phyloP scores from a whole-genome alignment of 2,329 filamentous ascomycete genomes.

The Hymenoscyphus fructigenus region DNA sequence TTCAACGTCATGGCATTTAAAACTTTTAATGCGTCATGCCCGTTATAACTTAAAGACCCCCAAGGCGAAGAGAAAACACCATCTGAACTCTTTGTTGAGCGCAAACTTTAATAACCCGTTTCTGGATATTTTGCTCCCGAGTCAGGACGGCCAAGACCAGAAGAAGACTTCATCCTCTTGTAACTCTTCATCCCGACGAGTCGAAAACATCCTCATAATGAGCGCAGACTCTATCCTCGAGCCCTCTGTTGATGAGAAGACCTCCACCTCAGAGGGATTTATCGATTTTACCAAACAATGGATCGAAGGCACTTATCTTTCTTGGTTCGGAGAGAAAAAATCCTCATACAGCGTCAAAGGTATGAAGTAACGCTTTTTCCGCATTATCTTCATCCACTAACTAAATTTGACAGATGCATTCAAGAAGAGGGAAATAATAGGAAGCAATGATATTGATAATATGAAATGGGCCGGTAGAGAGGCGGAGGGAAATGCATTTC shows the following conservation, averaged over 20 bases:
- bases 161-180: neutral
- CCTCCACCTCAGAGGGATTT: conserved; percentile 19
- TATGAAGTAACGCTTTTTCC: conserved; percentile 8
- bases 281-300: conserved; percentile 29
- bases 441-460: conserved; percentile 31
- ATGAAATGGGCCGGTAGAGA: conserved; percentile 28
- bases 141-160: neutral
- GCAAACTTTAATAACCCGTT: neutral
- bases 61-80: no score
- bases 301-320: conserved; percentile 34
- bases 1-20: no score
- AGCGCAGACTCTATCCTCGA: conserved; percentile 6
- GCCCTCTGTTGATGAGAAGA: conserved; percentile 18
- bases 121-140: neutral
- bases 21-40: no score
- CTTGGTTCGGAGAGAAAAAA: conserved; percentile 34
- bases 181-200: neutral
- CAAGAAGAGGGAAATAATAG: conserved; percentile 29
- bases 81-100: no score
- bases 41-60: no score
- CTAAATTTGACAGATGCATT: conserved; percentile 23
- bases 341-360: conserved; percentile 33
- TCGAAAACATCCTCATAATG: neutral
- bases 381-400: neutral
- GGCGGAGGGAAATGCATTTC: conserved; percentile 26